Percentiles rank a stretch among this genome's conserved stretches.
Evolutionary conservation across 2,329 filamentous ascomycete species (phyloP).

Genomic region (Fusarium sp.): DNA sequence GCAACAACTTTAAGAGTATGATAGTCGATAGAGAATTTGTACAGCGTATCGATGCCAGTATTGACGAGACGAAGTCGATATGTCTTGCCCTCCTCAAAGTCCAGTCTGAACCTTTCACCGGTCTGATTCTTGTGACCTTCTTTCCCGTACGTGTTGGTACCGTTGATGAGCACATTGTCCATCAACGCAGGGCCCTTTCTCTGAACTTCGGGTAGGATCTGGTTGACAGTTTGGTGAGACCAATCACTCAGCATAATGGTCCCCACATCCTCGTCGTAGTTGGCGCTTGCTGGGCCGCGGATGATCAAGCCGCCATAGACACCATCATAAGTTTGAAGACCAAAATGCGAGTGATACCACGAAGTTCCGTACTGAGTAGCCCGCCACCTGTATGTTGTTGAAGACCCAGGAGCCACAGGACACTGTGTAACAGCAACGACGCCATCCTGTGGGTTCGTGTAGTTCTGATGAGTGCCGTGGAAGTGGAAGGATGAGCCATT

Average conservation of each 20-base stretch:
- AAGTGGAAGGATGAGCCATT: constrained; percentile 73
- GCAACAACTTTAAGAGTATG: constrained; percentile 69
- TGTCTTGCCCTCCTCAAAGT: constrained; percentile 55
- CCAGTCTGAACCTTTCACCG: constrained; percentile 52
- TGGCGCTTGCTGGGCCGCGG: constrained; percentile 66
- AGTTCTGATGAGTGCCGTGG: constrained; percentile 69
- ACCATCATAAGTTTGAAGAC: constrained; percentile 63
- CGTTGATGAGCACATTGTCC: constrained; percentile 60
- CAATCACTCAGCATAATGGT: constrained; percentile 69
- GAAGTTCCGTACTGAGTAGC: constrained; percentile 65
- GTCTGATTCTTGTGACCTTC: constrained; percentile 34
- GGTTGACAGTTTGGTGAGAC: constrained; percentile 59
- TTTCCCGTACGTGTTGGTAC: constrained; percentile 52
- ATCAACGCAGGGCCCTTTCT: constrained; percentile 43
- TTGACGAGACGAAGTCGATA: constrained; percentile 63
- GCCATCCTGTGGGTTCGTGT: constrained; percentile 67
- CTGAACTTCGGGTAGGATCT: constrained; percentile 46
- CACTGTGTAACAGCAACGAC: constrained; percentile 63
- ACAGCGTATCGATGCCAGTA: constrained; percentile 56
- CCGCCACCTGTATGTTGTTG: constrained; percentile 67
- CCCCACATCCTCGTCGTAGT: constrained; percentile 74
- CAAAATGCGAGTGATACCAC: constrained; percentile 73
- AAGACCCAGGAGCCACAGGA: constrained; percentile 62
- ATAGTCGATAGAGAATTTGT: constrained; percentile 64
- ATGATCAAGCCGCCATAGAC: constrained; percentile 70